These are phyloP conservation scores for Syncephalastrum monosporum DNA, from an alignment of 371 early-diverging fungal genomes.

Conservation along the genomic window DNA sequence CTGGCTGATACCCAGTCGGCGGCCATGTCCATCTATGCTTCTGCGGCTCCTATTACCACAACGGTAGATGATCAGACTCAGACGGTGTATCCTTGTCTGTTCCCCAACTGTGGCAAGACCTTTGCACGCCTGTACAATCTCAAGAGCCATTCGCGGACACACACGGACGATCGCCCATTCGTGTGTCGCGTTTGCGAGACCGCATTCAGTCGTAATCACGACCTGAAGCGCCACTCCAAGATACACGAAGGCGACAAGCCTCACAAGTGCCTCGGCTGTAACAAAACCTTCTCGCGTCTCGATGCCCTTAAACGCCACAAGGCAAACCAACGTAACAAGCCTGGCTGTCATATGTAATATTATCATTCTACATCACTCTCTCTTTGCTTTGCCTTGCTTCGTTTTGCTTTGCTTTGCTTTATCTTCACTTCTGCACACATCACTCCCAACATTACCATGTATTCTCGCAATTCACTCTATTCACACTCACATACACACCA, in stretches of 20 bases:
- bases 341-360: too few relatives aligned
- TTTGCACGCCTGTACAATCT: slow-evolving; percentile 79
- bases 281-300: slow-evolving; percentile 73
- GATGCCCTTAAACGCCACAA: slow-evolving; percentile 54
- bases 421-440: too few relatives aligned
- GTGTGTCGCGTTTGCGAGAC: slow-evolving; percentile 70
- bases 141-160: slow-evolving; percentile 79
- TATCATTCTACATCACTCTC: too few relatives aligned
- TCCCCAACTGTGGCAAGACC: slow-evolving; percentile 70
- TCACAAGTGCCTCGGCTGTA: slow-evolving; percentile 78
- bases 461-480: too few relatives aligned
- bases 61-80: slow-evolving; percentile 50
- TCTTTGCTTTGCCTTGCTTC: too few relatives aligned
- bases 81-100: slow-evolving; percentile 62
- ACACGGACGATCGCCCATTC: slow-evolving; percentile 81
- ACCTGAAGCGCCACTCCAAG: slow-evolving; percentile 82
- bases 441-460: too few relatives aligned
- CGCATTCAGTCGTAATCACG: slow-evolving; percentile 85
- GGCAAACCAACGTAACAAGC: slow-evolving; percentile 46
- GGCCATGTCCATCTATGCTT: slow-evolving; percentile 52
- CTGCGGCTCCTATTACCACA: slow-evolving; percentile 48
- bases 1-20: slow-evolving; percentile 48
- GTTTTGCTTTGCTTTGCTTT: too few relatives aligned
- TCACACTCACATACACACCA: too few relatives aligned
- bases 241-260: slow-evolving; percentile 87